Evolutionary conservation across 2,329 filamentous ascomycete genomes (phyloP), one percentile per base, ranked within the genome.

Genomic region (Aspergillus quadricinctus): DNA sequence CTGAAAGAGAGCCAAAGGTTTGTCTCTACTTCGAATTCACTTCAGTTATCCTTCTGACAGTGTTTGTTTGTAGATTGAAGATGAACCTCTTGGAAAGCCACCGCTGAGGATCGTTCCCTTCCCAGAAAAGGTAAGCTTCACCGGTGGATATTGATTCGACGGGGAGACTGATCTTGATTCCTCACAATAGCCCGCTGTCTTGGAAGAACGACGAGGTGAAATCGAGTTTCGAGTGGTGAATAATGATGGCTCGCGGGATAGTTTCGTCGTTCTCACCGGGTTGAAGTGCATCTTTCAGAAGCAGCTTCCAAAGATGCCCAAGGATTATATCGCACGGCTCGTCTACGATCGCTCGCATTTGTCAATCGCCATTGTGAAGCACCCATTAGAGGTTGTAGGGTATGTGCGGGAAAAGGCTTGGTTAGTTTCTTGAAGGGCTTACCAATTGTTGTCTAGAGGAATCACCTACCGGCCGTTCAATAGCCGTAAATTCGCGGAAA

Each of bases 271-370:
- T 65, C 81, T 99, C 57, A 97, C 93, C 0, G 94, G 94, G 14
- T 80, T 99, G 54, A 99, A 97, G 72, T 96, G 92, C 70, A 95
- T 99, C 62, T 97, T 99, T 68, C 94, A 99, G 72, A 97, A 97
- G 67, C 94, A 99, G 71, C 81, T 99, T 5, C 94, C 94, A 0
- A 97, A 97, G 75, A 99, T 99, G 94, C 94, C 94, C 14, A 97
- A 97, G 75, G 94, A 97, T 70, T 99, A 99, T 73, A 97, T 99
- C 66, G 94, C 94, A 3, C 89, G 94, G 41, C 85, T 99, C 7
- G 94, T 99, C 57, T 99, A 99, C 77, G 94, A 99, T 75, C 88
- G 94, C 52, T 96, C 93, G 5, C 94, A 99, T 78, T 74, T 97
- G 59, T 96, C 91, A 41, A 96, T 99, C 66, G 94, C 94, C 23